Evolutionary conservation across 2,329 filamentous ascomycete genomes (phyloP).

Genomic region (Aspergillus ibericus): DNA sequence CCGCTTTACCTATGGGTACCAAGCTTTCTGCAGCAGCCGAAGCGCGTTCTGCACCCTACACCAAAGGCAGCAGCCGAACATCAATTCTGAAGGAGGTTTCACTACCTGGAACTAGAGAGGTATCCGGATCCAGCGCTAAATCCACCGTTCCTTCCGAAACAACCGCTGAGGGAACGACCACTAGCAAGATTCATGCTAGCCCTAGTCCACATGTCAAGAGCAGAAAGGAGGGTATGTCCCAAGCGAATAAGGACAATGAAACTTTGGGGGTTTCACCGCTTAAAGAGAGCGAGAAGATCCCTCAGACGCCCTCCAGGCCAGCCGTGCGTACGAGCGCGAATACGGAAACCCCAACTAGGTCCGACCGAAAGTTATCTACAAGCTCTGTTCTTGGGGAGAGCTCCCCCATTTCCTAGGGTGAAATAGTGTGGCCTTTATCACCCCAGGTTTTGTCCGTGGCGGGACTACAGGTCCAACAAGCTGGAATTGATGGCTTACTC

Average conservation of each 20-base stretch:
- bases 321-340: constrained; percentile 21
- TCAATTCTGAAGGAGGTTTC: constrained; percentile 32
- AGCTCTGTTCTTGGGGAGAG: constrained; percentile 19
- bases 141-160: constrained; percentile 22
- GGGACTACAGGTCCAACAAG: constrained; percentile 15
- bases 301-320: constrained; percentile 19
- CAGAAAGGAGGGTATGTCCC: constrained; percentile 33
- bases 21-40: constrained; percentile 32
- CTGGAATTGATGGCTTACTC: constrained; percentile 20
- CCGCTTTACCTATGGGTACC: constrained; percentile 19
- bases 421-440: constrained; percentile 16
- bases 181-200: constrained; percentile 30
- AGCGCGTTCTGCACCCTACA: constrained; percentile 29
- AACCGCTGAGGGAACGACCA: constrained; percentile 19
- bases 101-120: constrained; percentile 29
- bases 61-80: constrained; percentile 19
- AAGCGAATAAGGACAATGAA: constrained; percentile 25
- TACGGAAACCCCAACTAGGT: constrained; percentile 23
- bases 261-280: constrained; percentile 15
- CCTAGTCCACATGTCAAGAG: constrained; percentile 34
- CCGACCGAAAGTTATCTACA: constrained; percentile 26
- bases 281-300: constrained; percentile 20
- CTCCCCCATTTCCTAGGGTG: constrained; percentile 18
- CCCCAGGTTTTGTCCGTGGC: constrained; percentile 22
- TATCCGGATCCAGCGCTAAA: constrained; percentile 34